Evolutionary conservation across 495 filamentous ascomycete genomes (phyloP), one percentile per base, ranked within the genome.

Genomic region (Oidiodendron maius): DNA sequence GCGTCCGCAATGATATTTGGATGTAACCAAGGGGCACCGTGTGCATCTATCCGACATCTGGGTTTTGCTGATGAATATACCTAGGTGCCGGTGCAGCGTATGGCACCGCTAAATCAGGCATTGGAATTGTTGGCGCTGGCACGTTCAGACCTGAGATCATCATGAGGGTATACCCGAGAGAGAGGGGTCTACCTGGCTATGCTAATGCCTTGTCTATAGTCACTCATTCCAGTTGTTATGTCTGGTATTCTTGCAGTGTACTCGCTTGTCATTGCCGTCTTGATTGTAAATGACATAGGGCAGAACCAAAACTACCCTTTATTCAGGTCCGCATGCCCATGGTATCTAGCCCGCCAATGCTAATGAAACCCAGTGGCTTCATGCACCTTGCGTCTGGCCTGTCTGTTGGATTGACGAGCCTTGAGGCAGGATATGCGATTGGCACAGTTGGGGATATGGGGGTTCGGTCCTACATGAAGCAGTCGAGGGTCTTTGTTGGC

Each of bases 171-270:
- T 44, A 65, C 39, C 40, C 3, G 43, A 37, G 26, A 20, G 20
- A 18, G 16, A 43, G 15, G 21, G 15, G 16, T 42, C 15, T 15
- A 25, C 45, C 32, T 5, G 26, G 23, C 20, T 9, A 18, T 40
- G 32, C 61, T 65, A 55, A 63, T 57, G 18, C 55, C 46, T 28
- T 4, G 59, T 35, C 37, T 36, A 46, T 55, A 91, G 89, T 95
- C 87, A 40, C 74, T 96, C 30, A 91, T 94, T 60, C 93, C 91
- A 46, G 91, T 97, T 54, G 88, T 99, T 71, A 99, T 99, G 93
- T 94, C 93, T 62, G 93, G 93, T 77, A 99, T 99, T 62, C 89
- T 99, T 57, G 93, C 93, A 28, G 94, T 99, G 55, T 99, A 99
- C 70, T 82, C 90, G 28, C 86, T 99, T 38, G 93, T 99, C 55